Conservation (phyloP, 768 basidiomycete genomes). For the Xerocomus spinulosus region DNA sequence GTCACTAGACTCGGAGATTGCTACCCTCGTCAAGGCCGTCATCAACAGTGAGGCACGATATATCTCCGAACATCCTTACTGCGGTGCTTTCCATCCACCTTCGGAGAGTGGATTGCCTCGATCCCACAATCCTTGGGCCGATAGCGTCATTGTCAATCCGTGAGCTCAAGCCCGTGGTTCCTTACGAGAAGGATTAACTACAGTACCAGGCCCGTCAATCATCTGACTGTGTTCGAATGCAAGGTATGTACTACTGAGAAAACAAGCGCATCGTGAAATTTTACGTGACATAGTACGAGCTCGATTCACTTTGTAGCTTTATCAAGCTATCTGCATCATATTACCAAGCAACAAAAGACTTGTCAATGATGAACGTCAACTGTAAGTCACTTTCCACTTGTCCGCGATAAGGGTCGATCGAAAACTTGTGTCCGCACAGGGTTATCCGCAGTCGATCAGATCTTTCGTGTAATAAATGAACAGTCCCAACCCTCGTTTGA, state of each 20-base stretch:
- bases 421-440: conserved; percentile 36
- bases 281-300: conserved; percentile 52
- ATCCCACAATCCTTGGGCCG: conserved; percentile 64
- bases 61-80: conserved; percentile 70
- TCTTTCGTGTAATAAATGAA: conserved; percentile 72
- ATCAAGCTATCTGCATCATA: conserved; percentile 73
- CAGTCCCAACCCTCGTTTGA: conserved; percentile 73
- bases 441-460: conserved; percentile 61
- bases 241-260: conserved; percentile 43
- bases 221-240: conserved; percentile 75
- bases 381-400: conserved; percentile 39
- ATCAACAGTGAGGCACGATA: conserved; percentile 78
- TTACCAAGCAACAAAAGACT: conserved; percentile 65
- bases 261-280: background rate
- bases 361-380: conserved; percentile 65
- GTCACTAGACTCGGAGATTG: conserved; percentile 51
- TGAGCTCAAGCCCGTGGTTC: conserved; percentile 32
- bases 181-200: background rate
- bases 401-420: background rate
- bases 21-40: conserved; percentile 69
- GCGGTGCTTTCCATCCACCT: conserved; percentile 78
- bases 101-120: conserved; percentile 65
- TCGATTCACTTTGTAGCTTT: conserved; percentile 77
- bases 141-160: conserved; percentile 70
- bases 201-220: conserved; percentile 53